Evolutionary conservation across 257 asterid genomes (phyloP).

Genomic region (Hygrophila difformis): DNA sequence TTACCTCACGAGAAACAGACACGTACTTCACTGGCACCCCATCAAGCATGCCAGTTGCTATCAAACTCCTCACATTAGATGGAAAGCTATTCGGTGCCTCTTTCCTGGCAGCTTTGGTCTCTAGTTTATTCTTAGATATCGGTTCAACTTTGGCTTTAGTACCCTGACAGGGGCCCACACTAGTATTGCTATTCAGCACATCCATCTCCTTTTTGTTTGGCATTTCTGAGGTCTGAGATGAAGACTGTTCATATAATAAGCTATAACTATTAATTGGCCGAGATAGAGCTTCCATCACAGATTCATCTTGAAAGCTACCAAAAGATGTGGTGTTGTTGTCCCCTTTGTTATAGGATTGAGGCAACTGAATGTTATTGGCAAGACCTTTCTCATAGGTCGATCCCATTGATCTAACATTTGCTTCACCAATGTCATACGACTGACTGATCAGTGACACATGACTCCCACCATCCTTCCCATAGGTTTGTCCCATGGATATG

Average conservation of each 20-base stretch:
- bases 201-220: slow-evolving; percentile 36
- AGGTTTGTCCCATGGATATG: slow-evolving; percentile 45
- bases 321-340: slow-evolving; percentile 39
- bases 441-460: slow-evolving; percentile 34
- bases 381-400: slow-evolving; percentile 37
- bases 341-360: slow-evolving; percentile 41
- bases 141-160: slow-evolving; percentile 40
- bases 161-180: slow-evolving; percentile 24
- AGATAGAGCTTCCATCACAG: slow-evolving; percentile 44
- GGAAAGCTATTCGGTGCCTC: slow-evolving; percentile 97
- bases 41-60: slow-evolving; percentile 90
- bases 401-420: slow-evolving; percentile 33
- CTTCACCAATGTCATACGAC: slow-evolving; percentile 38
- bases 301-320: slow-evolving; percentile 61
- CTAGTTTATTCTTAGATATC: slow-evolving; percentile 40
- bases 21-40: slow-evolving; percentile 85
- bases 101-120: slow-evolving; percentile 53
- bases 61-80: slow-evolving; percentile 86
- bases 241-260: slow-evolving; percentile 52
- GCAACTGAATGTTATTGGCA: slow-evolving; percentile 27
- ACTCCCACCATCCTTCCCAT: slow-evolving; percentile 52
- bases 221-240: slow-evolving; percentile 41
- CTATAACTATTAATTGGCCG: slow-evolving; percentile 58
- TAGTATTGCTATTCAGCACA: slow-evolving; percentile 24
- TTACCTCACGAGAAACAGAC: slow-evolving; percentile 72